Evolutionary conservation across 1,284 basidiomycete genomes (phyloP).

Genomic region (Coriolopsis trogii): DNA sequence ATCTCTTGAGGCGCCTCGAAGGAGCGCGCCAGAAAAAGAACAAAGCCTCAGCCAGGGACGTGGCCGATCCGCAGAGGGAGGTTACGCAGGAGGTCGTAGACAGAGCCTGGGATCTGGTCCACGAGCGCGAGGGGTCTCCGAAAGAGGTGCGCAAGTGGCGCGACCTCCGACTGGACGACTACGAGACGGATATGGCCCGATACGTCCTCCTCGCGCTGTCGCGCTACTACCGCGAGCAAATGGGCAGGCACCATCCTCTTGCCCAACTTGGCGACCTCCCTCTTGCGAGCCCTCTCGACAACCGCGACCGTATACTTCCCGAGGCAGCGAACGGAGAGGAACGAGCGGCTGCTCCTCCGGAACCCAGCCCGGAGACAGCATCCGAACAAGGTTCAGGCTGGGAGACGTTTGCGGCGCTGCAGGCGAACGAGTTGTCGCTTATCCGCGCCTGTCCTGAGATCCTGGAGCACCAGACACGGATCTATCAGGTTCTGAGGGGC

Average conservation of each 20-base stretch:
- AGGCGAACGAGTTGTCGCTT: slow-evolving; percentile 31
- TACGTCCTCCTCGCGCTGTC: slow-evolving; percentile 34
- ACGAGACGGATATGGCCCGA: slow-evolving; percentile 36
- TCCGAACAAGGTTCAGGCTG: slow-evolving; percentile 17
- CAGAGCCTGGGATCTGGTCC: slow-evolving; percentile 27
- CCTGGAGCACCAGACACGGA: slow-evolving; percentile 32
- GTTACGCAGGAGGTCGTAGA: slow-evolving; percentile 24
- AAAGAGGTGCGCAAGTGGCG: slow-evolving; percentile 31
- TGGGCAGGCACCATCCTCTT: background rate
- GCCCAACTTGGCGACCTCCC: background rate
- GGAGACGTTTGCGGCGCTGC: slow-evolving; percentile 31
- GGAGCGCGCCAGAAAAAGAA: slow-evolving; percentile 38
- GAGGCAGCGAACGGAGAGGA: too few relatives aligned
- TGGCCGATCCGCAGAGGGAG: slow-evolving; percentile 18
- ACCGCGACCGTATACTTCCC: too few relatives aligned
- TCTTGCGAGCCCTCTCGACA: too few relatives aligned
- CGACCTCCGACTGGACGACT: slow-evolving; percentile 33
- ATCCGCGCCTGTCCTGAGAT: slow-evolving; percentile 32
- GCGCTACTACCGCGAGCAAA: slow-evolving; percentile 26
- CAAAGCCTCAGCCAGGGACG: slow-evolving; percentile 21
- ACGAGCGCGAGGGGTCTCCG: slow-evolving; percentile 21
- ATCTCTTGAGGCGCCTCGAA: slow-evolving; percentile 34
- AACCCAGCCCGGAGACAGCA: background rate
- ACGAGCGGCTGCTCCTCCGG: too few relatives aligned
- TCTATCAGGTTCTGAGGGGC: slow-evolving; percentile 32